Conservation (phyloP, 495 filamentous ascomycete genomes). For the Talaromyces liani region DNA sequence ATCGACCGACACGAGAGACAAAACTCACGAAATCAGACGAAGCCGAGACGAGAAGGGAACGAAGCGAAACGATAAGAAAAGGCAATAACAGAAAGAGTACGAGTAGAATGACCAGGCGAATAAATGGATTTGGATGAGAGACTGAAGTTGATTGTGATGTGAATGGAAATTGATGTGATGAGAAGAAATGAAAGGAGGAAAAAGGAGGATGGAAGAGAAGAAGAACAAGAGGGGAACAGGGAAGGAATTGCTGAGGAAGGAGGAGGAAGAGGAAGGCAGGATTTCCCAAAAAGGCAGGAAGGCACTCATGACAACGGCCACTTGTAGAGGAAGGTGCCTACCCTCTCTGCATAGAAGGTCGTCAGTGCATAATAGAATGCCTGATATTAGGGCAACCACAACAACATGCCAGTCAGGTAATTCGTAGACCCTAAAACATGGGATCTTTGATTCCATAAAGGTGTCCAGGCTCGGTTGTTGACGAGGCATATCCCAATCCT, state of each 20-base stretch:
- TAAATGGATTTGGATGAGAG: conserved; percentile 12
- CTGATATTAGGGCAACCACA: neutral
- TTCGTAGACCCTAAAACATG: neutral
- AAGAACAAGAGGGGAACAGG: conserved; percentile 18
- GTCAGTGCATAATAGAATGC: neutral
- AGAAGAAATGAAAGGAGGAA: neutral
- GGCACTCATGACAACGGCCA: neutral
- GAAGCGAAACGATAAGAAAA: conserved; percentile 1
- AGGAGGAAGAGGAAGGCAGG: conserved; percentile 11
- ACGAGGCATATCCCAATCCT: neutral
- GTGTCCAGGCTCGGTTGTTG: neutral
- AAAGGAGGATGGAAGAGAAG: conserved; percentile 14
- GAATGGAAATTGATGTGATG: conserved; percentile 8
- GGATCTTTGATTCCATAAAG: neutral
- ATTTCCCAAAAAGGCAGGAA: neutral
- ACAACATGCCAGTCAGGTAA: neutral
- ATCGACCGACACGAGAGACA: neutral
- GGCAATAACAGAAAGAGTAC: conserved; percentile 10
- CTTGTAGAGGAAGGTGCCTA: neutral
- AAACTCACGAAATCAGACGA: neutral
- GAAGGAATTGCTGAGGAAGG: conserved; percentile 19
- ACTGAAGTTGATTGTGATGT: conserved; percentile 13
- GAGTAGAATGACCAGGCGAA: conserved; percentile 7
- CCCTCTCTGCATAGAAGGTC: neutral
- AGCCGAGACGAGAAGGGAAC: neutral